Evolutionary conservation across 2,329 filamentous ascomycete species (phyloP).

Genomic region (Microcyclospora pomicola): DNA sequence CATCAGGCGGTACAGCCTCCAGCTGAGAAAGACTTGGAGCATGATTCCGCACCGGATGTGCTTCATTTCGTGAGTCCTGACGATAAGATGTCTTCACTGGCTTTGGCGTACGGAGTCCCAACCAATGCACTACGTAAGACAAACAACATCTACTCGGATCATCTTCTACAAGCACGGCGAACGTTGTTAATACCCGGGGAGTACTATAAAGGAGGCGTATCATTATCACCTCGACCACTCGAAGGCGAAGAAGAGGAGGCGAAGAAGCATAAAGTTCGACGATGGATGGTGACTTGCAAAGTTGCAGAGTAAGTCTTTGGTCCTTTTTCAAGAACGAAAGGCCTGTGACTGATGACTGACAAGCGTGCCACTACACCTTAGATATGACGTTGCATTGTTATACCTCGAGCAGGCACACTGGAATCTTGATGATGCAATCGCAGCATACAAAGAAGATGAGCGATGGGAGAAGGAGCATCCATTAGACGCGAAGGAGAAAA

Average conservation of each 20-base stretch:
- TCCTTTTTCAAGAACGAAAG: not conserved
- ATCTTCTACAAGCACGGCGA: slow-evolving; percentile 53
- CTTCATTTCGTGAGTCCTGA: slow-evolving; percentile 62
- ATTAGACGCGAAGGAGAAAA: slow-evolving; percentile 33
- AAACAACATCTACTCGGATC: slow-evolving; percentile 59
- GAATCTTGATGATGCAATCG: slow-evolving; percentile 50
- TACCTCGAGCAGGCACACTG: slow-evolving; percentile 60
- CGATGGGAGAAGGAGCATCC: slow-evolving; percentile 61
- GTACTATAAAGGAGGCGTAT: slow-evolving; percentile 53
- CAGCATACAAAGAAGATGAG: slow-evolving; percentile 56
- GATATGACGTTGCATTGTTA: slow-evolving; percentile 56
- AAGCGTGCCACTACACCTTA: slow-evolving; percentile 26
- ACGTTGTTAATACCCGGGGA: slow-evolving; percentile 59
- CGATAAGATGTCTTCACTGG: slow-evolving; percentile 55
- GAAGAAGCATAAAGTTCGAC: slow-evolving; percentile 54
- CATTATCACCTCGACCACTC: slow-evolving; percentile 55
- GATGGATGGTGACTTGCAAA: slow-evolving; percentile 70
- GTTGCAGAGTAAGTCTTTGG: slow-evolving; percentile 49
- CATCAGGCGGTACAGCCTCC: slow-evolving; percentile 14
- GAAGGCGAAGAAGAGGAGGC: slow-evolving; percentile 62
- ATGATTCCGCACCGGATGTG: slow-evolving; percentile 43
- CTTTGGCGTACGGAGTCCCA: slow-evolving; percentile 58
- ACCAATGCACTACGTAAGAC: slow-evolving; percentile 45
- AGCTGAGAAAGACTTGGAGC: slow-evolving; percentile 17
- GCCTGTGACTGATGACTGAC: slow-evolving; percentile 21